Conservation (phyloP, 495 filamentous ascomycete genomes). For the Hypoxylon lienhwacheense region DNA sequence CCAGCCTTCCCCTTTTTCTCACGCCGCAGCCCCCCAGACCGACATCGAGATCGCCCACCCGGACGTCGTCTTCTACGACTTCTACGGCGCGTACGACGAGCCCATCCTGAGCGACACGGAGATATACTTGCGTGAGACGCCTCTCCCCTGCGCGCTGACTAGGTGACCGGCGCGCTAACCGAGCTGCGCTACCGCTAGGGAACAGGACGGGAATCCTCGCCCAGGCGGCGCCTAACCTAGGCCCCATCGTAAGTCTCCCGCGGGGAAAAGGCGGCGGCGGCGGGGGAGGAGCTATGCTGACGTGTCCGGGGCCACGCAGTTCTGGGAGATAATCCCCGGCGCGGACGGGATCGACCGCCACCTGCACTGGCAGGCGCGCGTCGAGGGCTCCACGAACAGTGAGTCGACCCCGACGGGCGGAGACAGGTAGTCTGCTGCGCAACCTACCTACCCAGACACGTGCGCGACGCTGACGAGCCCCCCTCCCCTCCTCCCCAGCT, state of each 20-base stretch:
- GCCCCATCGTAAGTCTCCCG: constrained; percentile 47
- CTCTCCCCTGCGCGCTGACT: constrained; percentile 13
- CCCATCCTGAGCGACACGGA: constrained; percentile 30
- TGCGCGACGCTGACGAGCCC: no score
- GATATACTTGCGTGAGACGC: constrained; percentile 27
- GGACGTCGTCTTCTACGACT: constrained; percentile 57
- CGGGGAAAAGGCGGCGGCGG: no score
- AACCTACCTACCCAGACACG: no score
- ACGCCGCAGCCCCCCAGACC: no score
- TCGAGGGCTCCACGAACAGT: constrained; percentile 48
- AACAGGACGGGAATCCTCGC: constrained; percentile 58
- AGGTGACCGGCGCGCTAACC: no score
- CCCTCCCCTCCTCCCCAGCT: no score
- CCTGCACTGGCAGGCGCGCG: constrained; percentile 58
- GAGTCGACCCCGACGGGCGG: constrained; percentile 3
- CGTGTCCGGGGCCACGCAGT: constrained; percentile 16
- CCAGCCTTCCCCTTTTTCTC: background rate
- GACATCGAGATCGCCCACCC: constrained; percentile 58
- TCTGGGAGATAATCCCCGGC: constrained; percentile 52
- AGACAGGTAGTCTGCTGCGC: no score
- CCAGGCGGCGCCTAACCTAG: constrained; percentile 62
- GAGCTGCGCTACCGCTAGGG: no score
- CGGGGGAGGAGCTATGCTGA: background rate
- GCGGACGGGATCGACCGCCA: constrained; percentile 59
- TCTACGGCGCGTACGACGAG: constrained; percentile 53